Percentiles rank a stretch among this genome's conserved stretches.
Evolutionary conservation across 352 stramenopile species (phyloP).

Genomic region (Globisporangium okanoganense): DNA sequence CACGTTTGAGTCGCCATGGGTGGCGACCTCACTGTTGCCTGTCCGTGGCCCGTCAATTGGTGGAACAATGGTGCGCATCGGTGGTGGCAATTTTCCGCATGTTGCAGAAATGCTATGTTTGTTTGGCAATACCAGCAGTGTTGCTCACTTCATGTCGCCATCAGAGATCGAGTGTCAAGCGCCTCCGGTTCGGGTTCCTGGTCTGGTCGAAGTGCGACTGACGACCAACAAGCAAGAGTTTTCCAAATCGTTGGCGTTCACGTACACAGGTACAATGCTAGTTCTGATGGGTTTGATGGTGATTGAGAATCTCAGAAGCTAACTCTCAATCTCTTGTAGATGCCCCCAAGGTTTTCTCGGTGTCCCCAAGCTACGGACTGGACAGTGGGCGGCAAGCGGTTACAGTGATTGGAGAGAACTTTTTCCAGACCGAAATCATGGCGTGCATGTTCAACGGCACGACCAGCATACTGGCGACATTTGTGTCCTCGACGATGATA

Average conservation of each 20-base stretch:
- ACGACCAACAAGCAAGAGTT: slow-evolving; percentile 59
- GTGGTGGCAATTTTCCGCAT: slow-evolving; percentile 27
- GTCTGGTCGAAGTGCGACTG: slow-evolving; percentile 33
- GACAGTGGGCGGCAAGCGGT: slow-evolving; percentile 22
- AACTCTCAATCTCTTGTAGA: slow-evolving; percentile 22
- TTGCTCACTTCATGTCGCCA: slow-evolving; percentile 23
- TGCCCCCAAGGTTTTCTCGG: slow-evolving; percentile 25
- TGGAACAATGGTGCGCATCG: slow-evolving; percentile 31
- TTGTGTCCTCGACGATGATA: slow-evolving; percentile 22
- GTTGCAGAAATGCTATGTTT: slow-evolving; percentile 24
- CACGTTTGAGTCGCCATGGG: slow-evolving; percentile 42
- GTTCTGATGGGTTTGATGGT: not conserved
- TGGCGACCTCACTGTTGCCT: slow-evolving; percentile 21
- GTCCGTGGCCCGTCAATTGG: slow-evolving; percentile 26
- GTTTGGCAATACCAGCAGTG: slow-evolving; percentile 26
- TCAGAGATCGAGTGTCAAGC: slow-evolving; percentile 23
- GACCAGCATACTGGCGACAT: slow-evolving; percentile 20
- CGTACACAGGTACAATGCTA: slow-evolving; percentile 41
- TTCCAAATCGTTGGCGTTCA: slow-evolving; percentile 30
- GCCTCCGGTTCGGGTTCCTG: slow-evolving; percentile 5
- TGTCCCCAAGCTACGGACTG: slow-evolving; percentile 25
- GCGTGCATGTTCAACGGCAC: slow-evolving; percentile 42
- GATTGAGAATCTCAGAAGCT: not conserved
- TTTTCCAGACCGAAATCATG: slow-evolving; percentile 22
- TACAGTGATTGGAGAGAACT: slow-evolving; percentile 28